Percentiles rank a stretch among this genome's conserved stretches.
These are phyloP conservation scores for Blastocystis sp. DNA, from an alignment of 352 stramenopile genomes.

Conservation along the genomic window DNA sequence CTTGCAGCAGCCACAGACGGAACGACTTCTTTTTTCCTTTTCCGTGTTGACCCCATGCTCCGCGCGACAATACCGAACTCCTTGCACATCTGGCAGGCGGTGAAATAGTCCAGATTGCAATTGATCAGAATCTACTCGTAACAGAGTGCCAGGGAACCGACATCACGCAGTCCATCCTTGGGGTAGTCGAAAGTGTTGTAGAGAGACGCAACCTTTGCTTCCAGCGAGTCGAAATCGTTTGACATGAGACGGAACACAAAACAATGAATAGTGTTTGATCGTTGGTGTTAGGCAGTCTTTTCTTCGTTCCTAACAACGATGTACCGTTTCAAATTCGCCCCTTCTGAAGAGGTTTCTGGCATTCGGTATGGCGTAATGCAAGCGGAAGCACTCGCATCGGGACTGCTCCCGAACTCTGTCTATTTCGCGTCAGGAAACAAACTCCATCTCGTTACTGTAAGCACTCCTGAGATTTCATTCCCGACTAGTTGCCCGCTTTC, in stretches of 20 bases:
- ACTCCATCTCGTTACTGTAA: neutral
- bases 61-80: conserved; percentile 13
- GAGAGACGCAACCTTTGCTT: neutral
- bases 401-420: neutral
- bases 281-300: neutral
- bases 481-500: conserved; percentile 41
- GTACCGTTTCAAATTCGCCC: conserved; percentile 48
- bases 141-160: neutral
- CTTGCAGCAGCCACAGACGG: too few species aligned
- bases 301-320: neutral
- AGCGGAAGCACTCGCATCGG: conserved; percentile 2
- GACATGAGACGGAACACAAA: neutral
- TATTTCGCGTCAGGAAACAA: conserved; percentile 42
- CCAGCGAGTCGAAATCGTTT: neutral
- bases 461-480: neutral
- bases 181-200: conserved; percentile 18
- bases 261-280: neutral
- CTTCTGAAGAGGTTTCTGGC: neutral
- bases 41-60: neutral
- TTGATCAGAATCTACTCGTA: conserved; percentile 53
- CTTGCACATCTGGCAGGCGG: conserved; percentile 29
- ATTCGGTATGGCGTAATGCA: conserved; percentile 33
- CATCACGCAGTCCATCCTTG: conserved; percentile 56
- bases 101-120: conserved; percentile 44
- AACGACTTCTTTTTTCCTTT: neutral